Conservation (phyloP, 75 land plant genomes). For the Pinus albicaulis region DNA sequence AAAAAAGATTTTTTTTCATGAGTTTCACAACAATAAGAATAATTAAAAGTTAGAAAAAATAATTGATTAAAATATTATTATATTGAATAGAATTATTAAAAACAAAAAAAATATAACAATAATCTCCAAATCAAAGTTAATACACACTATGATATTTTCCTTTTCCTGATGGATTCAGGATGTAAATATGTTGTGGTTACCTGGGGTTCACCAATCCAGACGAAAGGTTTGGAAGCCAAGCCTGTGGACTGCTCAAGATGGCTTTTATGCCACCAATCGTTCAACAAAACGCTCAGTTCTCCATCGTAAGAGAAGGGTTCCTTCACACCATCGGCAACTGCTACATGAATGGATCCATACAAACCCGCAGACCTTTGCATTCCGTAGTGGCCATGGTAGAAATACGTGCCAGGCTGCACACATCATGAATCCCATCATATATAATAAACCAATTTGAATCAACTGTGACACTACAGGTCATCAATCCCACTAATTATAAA, state of each 20-base stretch:
- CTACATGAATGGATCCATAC: neutral
- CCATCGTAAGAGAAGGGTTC: slow-evolving; percentile 25
- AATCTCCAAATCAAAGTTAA: too few relatives aligned
- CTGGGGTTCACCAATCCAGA: slow-evolving; percentile 81
- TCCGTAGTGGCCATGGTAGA: slow-evolving; percentile 14
- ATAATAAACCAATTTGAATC: too few relatives aligned
- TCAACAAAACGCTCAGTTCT: slow-evolving; percentile 15
- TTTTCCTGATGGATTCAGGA: too few relatives aligned
- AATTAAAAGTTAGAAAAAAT: too few relatives aligned
- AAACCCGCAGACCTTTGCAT: slow-evolving; percentile 20
- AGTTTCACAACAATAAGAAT: too few relatives aligned
- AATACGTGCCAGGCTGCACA: slow-evolving; percentile 16
- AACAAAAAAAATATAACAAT: too few relatives aligned
- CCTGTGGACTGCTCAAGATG: slow-evolving; percentile 18
- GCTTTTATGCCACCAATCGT: slow-evolving; percentile 31
- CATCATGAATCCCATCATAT: too few relatives aligned
- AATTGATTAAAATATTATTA: too few relatives aligned
- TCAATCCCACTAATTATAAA: neutral
- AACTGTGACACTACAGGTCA: neutral
- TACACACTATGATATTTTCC: too few relatives aligned
- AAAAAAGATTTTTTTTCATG: too few relatives aligned
- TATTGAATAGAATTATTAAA: too few relatives aligned
- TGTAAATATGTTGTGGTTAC: slow-evolving; percentile 8
- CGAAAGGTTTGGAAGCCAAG: slow-evolving; percentile 45
- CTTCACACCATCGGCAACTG: neutral